A percentile compares a stretch with the other conserved stretches of the same genome.
phyloP scores from a whole-genome alignment of 2,329 filamentous ascomycete species.

The Pseudogymnoascus verrucosus region DNA sequence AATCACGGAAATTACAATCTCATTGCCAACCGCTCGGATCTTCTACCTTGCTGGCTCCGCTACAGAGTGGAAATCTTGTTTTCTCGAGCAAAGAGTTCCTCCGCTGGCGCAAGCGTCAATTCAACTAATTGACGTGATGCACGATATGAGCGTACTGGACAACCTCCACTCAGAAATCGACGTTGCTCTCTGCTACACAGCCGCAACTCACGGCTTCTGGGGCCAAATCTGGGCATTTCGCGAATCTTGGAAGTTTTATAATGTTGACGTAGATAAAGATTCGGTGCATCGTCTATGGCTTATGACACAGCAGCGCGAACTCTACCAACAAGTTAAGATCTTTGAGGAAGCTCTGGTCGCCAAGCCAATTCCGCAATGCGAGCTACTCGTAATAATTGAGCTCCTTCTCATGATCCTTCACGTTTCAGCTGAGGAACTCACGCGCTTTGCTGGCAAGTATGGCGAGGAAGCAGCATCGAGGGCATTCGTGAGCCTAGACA shows the following conservation, averaged over 20 bases:
- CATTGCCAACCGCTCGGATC: background rate
- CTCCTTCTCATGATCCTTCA: constrained; percentile 16
- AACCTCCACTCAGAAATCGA: constrained; percentile 9
- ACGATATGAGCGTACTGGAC: background rate
- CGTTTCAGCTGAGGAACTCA: constrained; percentile 14
- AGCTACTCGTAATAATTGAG: constrained; percentile 10
- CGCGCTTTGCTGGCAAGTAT: constrained; percentile 16
- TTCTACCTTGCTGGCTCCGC: background rate
- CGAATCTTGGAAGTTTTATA: constrained; percentile 12
- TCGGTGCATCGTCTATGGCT: constrained; percentile 13
- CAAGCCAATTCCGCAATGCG: background rate
- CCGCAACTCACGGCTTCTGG: constrained; percentile 14
- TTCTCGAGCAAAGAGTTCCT: background rate
- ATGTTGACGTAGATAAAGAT: background rate
- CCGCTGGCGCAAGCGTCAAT: background rate
- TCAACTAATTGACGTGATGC: background rate
- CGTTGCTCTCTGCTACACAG: constrained; percentile 4
- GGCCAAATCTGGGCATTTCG: constrained; percentile 14
- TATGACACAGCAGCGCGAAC: constrained; percentile 12
- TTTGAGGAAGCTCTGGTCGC: background rate
- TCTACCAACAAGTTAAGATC: constrained; percentile 9
- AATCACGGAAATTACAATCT: background rate
- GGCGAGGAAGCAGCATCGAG: constrained; percentile 15
- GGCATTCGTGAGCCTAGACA: background rate
- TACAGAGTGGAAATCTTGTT: background rate